phyloP scores from a whole-genome alignment of 164 flowering plant species.

The Brasenia schreberi region DNA sequence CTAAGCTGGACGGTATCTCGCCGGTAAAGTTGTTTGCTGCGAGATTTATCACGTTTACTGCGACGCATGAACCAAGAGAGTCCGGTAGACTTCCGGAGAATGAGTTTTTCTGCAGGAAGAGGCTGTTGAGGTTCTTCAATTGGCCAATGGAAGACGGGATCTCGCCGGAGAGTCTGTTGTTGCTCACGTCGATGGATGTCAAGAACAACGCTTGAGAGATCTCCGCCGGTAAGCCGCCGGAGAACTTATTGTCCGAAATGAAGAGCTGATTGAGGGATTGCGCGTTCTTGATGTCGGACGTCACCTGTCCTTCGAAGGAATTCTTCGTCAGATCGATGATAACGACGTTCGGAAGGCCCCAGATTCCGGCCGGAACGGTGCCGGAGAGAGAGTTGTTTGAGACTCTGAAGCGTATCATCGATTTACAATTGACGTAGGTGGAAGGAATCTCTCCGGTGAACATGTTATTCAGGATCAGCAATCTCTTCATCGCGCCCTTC shows the following conservation, averaged over 20 bases:
- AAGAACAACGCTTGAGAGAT: conserved; percentile 33
- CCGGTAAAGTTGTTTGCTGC: conserved; percentile 52
- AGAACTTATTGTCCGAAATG: conserved; percentile 28
- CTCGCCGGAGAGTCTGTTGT: conserved; percentile 41
- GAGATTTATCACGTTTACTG: conserved; percentile 41
- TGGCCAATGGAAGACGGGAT: conserved; percentile 46
- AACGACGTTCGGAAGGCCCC: conserved; percentile 55
- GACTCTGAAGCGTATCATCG: conserved; percentile 51
- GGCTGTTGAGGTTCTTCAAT: conserved; percentile 22
- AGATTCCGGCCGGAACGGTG: conserved; percentile 47
- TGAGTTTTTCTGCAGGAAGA: conserved; percentile 28
- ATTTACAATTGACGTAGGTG: conserved; percentile 42
- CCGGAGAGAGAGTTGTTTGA: conserved; percentile 65
- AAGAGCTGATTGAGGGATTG: conserved; percentile 21
- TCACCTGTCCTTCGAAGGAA: conserved; percentile 45
- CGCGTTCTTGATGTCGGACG: conserved; percentile 44
- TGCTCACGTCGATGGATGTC: conserved; percentile 27
- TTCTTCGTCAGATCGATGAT: conserved; percentile 48
- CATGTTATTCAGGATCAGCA: conserved; percentile 26
- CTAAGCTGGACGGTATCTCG: conserved; percentile 41
- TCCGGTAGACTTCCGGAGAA: conserved; percentile 48
- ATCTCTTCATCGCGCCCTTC: conserved; percentile 40
- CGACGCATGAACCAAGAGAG: conserved; percentile 33
- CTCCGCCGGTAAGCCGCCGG: conserved; percentile 53
- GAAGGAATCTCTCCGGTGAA: conserved; percentile 59